phyloP scores from a whole-genome alignment of 208 protist genomes.

The Trypanosoma avium region DNA sequence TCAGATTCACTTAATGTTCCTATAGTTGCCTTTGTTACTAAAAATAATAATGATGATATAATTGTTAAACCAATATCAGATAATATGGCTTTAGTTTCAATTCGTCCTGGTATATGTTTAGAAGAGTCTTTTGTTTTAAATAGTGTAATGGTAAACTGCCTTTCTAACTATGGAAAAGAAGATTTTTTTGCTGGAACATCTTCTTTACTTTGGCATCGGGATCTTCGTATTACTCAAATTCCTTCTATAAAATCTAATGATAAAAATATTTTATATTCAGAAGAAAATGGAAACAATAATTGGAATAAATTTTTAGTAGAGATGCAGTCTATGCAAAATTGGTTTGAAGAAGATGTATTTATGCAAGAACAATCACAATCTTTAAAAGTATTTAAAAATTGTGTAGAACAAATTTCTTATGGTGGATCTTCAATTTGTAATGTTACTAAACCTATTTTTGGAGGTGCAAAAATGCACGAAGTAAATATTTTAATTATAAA shows the following conservation, averaged over 20 bases:
- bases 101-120: neutral
- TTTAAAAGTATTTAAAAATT: slow-evolving; percentile 20
- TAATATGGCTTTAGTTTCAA: slow-evolving; percentile 1
- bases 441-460: slow-evolving; percentile 40
- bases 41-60: neutral
- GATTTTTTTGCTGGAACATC: neutral
- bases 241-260: neutral
- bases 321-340: neutral
- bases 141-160: slow-evolving; percentile 9
- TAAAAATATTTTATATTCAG: neutral
- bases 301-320: slow-evolving; percentile 13
- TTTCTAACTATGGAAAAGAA: neutral
- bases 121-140: slow-evolving; percentile 13
- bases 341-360: slow-evolving; percentile 10
- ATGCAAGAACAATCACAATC: slow-evolving; percentile 19
- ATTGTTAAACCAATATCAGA: neutral
- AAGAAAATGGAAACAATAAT: neutral
- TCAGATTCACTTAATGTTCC: neutral
- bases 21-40: slow-evolving; percentile 15
- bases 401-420: slow-evolving; percentile 24
- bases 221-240: slow-evolving; percentile 13
- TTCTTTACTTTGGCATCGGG: neutral
- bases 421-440: slow-evolving; percentile 23
- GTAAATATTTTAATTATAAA: slow-evolving; percentile 51
- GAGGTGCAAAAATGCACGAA: slow-evolving; percentile 42